These are phyloP conservation scores for Sordariomycetes sp. DNA, from an alignment of 2,329 filamentous ascomycete genomes.

Conservation along the genomic window DNA sequence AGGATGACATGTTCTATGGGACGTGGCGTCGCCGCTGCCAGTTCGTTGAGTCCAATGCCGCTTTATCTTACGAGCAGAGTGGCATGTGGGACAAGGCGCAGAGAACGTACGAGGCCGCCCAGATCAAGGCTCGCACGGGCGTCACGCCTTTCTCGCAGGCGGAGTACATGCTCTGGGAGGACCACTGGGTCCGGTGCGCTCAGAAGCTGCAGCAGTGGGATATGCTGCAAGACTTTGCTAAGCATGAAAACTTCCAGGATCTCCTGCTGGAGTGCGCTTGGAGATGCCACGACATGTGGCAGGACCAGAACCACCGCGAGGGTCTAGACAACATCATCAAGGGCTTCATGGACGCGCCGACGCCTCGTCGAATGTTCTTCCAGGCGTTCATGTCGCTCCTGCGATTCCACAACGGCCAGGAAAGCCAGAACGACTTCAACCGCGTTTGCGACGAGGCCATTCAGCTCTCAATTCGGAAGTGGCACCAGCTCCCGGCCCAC, in stretches of 20 bases:
- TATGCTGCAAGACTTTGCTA: slow-evolving; percentile 91
- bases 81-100: slow-evolving; percentile 99
- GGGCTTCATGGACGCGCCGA: slow-evolving; percentile 93
- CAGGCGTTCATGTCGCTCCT: slow-evolving; percentile 95
- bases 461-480: slow-evolving; percentile 92
- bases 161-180: slow-evolving; percentile 99
- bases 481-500: slow-evolving; percentile 91
- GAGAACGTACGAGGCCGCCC: slow-evolving; percentile 88
- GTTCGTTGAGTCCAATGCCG: slow-evolving; percentile 95
- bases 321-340: slow-evolving; percentile 89
- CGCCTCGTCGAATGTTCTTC: slow-evolving; percentile 88
- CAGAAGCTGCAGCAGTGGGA: slow-evolving; percentile 99
- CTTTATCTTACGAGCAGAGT: slow-evolving; percentile 94
- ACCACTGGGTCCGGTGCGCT: slow-evolving; percentile 95
- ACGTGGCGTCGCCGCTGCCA: slow-evolving; percentile 92
- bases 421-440: slow-evolving; percentile 68
- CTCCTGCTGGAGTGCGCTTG: slow-evolving; percentile 89
- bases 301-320: slow-evolving; percentile 71
- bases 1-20: slow-evolving; percentile 95
- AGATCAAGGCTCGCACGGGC: slow-evolving; percentile 92
- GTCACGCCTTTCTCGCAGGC: slow-evolving; percentile 92
- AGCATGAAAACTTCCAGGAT: slow-evolving; percentile 97
- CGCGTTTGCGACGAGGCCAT: slow-evolving; percentile 93
- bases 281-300: slow-evolving; percentile 94
- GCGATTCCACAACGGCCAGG: slow-evolving; percentile 84